Evolutionary conservation across 1,284 basidiomycete genomes (phyloP).

Genomic region (Thecaphora frezii): DNA sequence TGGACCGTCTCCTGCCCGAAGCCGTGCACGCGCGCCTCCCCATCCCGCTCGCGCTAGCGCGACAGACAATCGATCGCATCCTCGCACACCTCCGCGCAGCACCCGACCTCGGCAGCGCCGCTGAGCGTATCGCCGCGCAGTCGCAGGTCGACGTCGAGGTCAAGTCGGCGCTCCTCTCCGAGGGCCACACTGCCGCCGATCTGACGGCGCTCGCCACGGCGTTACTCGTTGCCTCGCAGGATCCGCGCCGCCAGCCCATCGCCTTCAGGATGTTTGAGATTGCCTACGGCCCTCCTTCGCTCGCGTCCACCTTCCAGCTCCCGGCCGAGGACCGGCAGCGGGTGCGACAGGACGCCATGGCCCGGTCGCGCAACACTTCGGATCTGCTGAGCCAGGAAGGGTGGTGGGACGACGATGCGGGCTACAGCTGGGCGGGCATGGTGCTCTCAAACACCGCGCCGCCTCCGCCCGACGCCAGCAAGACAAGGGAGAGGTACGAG

Average conservation of each 20-base stretch:
- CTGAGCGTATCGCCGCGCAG: conserved; percentile 21
- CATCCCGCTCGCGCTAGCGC: neutral
- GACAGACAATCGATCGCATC: too few species aligned
- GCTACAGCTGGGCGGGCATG: conserved; percentile 50
- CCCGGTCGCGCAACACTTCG: neutral
- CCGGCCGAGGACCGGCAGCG: neutral
- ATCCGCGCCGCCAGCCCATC: conserved; percentile 34
- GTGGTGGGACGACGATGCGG: conserved; percentile 38
- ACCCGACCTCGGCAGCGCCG: conserved; percentile 11
- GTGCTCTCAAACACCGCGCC: conserved; percentile 37
- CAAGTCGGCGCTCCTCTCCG: conserved; percentile 3
- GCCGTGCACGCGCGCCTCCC: neutral
- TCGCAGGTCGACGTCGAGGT: conserved; percentile 18
- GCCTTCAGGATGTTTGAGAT: conserved; percentile 28
- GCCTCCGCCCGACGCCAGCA: conserved; percentile 14
- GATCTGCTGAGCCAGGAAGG: neutral
- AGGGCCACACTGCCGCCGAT: conserved; percentile 8
- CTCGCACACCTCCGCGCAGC: conserved; percentile 20
- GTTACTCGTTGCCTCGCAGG: conserved; percentile 18
- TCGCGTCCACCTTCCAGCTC: neutral
- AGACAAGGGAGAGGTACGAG: conserved; percentile 10
- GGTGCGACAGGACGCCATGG: neutral
- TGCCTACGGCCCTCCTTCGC: conserved; percentile 7
- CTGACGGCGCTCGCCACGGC: conserved; percentile 20
- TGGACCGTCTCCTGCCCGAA: too few species aligned